These are phyloP conservation scores for Trichaptum fuscoviolaceum DNA, from an alignment of 768 basidiomycete species.

Conservation along the genomic window DNA sequence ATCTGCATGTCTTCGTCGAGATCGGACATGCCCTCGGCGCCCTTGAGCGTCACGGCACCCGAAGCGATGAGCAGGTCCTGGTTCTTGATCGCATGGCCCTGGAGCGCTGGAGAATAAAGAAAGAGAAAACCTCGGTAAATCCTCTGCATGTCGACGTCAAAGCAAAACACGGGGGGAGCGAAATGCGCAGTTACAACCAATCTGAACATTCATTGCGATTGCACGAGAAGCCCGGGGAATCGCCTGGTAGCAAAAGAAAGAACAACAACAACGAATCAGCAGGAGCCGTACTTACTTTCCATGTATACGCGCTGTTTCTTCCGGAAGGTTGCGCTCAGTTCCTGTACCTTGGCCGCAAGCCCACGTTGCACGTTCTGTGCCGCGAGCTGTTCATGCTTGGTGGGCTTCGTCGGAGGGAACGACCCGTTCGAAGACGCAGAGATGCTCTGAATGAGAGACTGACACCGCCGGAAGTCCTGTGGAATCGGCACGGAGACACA, in stretches of 20 bases:
- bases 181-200: too few species aligned
- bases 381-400: constrained; percentile 52
- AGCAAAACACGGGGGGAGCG: too few species aligned
- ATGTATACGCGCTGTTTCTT: constrained; percentile 99
- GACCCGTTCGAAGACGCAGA: constrained; percentile 48
- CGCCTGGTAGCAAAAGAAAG: neutral
- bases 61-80: constrained; percentile 91
- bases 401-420: constrained; percentile 54
- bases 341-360: constrained; percentile 94
- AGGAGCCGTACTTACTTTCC: constrained; percentile 68
- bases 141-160: constrained; percentile 8
- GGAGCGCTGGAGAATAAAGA: constrained; percentile 55
- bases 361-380: constrained; percentile 94
- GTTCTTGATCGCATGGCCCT: constrained; percentile 97
- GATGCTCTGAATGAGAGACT: constrained; percentile 71
- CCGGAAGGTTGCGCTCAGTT: constrained; percentile 84
- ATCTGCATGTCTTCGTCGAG: constrained; percentile 89
- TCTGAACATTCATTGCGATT: too few species aligned
- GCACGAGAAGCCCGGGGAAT: too few species aligned
- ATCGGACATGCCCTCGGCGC: constrained; percentile 76
- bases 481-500: constrained; percentile 4
- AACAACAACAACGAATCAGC: too few species aligned
- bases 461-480: constrained; percentile 59
- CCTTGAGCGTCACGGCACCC: constrained; percentile 76
- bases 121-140: constrained; percentile 1